These are phyloP conservation scores for Ophiostoma novo-ulmi DNA, from an alignment of 2,329 filamentous ascomycete species.

Conservation along the genomic window DNA sequence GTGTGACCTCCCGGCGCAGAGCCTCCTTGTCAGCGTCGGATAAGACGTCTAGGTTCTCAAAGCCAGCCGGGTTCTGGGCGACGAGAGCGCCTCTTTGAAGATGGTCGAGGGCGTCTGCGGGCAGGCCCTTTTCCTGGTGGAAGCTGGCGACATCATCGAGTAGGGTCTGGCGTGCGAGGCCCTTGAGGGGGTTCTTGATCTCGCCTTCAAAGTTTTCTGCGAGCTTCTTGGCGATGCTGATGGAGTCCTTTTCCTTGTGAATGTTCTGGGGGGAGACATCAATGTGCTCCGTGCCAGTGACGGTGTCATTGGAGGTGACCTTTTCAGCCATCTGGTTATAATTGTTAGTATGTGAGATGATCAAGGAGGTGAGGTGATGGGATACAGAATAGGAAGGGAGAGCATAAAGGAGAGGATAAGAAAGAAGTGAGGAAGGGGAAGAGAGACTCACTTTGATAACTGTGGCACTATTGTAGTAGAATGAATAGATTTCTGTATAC, in stretches of 20 bases:
- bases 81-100: constrained; percentile 67
- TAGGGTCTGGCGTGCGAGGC: constrained; percentile 26
- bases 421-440: neutral
- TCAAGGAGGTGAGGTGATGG: neutral
- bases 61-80: constrained; percentile 62
- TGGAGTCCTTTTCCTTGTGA: neutral
- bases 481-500: neutral
- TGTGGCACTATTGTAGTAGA: neutral
- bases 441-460: neutral
- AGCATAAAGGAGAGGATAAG: neutral
- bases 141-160: constrained; percentile 26
- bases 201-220: constrained; percentile 24
- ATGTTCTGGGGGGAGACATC: neutral
- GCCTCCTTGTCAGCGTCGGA: constrained; percentile 44
- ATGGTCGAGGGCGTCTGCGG: constrained; percentile 49
- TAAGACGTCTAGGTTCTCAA: constrained; percentile 47
- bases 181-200: constrained; percentile 26
- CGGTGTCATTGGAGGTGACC: neutral
- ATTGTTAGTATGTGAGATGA: neutral
- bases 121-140: constrained; percentile 45
- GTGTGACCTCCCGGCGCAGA: constrained; percentile 48
- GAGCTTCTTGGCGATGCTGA: constrained; percentile 18
- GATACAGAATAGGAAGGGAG: neutral
- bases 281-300: constrained; percentile 2
- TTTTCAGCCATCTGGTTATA: constrained; percentile 20